These are phyloP conservation scores for Lignosus rhinocerotis DNA, from an alignment of 1,284 basidiomycete genomes.

Conservation along the genomic window DNA sequence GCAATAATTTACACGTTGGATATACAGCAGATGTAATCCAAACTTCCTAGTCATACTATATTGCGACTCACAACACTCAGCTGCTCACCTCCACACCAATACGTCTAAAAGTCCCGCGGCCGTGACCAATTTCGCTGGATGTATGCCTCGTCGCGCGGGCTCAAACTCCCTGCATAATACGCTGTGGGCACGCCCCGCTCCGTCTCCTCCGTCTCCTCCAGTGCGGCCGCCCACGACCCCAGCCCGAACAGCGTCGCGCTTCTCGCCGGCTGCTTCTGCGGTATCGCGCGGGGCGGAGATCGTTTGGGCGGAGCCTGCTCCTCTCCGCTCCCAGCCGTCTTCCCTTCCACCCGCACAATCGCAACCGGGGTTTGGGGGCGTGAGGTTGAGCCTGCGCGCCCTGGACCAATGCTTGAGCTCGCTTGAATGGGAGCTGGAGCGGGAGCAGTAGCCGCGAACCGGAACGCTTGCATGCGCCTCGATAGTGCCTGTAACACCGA, in stretches of 20 bases:
- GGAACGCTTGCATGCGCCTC: constrained; percentile 48
- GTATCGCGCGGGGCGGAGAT: constrained; percentile 23
- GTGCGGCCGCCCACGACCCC: constrained; percentile 31
- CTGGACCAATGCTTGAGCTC: constrained; percentile 3
- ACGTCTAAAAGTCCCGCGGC: constrained; percentile 19
- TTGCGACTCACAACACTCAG: not conserved
- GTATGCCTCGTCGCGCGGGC: constrained; percentile 27
- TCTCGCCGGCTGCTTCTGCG: constrained; percentile 9
- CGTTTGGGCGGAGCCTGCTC: constrained; percentile 15
- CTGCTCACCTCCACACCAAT: not conserved
- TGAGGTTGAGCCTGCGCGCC: constrained; percentile 9
- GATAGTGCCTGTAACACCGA: constrained; percentile 55
- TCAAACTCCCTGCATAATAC: constrained; percentile 18
- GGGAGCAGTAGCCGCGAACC: constrained; percentile 23
- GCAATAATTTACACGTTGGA: constrained; percentile 20
- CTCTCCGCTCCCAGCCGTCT: not conserved
- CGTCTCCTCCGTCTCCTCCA: constrained; percentile 24
- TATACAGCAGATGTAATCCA: constrained; percentile 3
- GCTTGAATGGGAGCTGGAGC: constrained; percentile 1
- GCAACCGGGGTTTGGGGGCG: constrained; percentile 20
- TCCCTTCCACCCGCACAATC: no score
- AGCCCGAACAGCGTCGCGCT: constrained; percentile 25
- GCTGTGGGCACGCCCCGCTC: constrained; percentile 8
- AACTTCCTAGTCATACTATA: not conserved
- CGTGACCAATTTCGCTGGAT: constrained; percentile 24